Evolutionary conservation across 805 yeast species (phyloP).

Genomic region (Ogataea paraovalis): DNA sequence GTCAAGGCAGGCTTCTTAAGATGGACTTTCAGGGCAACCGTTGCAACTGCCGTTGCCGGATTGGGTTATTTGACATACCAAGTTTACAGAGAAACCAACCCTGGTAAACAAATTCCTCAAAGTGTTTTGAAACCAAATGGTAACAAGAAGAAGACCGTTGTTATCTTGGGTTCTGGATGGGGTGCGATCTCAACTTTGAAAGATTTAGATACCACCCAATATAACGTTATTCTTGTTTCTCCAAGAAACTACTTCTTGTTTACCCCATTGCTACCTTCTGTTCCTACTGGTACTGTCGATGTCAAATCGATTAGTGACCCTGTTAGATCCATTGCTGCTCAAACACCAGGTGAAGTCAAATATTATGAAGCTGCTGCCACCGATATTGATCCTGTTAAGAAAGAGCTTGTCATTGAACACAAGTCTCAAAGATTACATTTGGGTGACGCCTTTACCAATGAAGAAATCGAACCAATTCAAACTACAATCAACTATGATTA

Average conservation of each 20-base stretch:
- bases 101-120: slow-evolving; percentile 57
- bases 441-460: slow-evolving; percentile 47
- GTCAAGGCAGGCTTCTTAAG: not conserved
- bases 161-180: slow-evolving; percentile 89
- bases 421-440: slow-evolving; percentile 46
- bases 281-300: slow-evolving; percentile 90
- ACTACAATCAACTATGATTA: slow-evolving; percentile 64
- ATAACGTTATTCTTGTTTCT: slow-evolving; percentile 83
- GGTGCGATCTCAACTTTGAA: slow-evolving; percentile 82
- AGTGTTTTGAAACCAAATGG: slow-evolving; percentile 43
- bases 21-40: not conserved
- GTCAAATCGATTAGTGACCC: slow-evolving; percentile 90
- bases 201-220: slow-evolving; percentile 76
- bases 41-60: slow-evolving; percentile 32
- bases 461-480: slow-evolving; percentile 36
- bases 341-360: slow-evolving; percentile 64
- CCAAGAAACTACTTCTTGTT: slow-evolving; percentile 93
- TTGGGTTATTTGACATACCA: slow-evolving; percentile 58
- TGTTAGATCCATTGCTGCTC: slow-evolving; percentile 76
- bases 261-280: slow-evolving; percentile 92
- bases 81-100: slow-evolving; percentile 58
- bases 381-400: slow-evolving; percentile 68
- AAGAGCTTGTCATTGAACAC: slow-evolving; percentile 59
- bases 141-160: slow-evolving; percentile 62
- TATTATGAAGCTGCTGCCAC: slow-evolving; percentile 91